These are phyloP conservation scores for Volvox africanus DNA, from an alignment of 139 green algal genomes.

Conservation along the genomic window DNA sequence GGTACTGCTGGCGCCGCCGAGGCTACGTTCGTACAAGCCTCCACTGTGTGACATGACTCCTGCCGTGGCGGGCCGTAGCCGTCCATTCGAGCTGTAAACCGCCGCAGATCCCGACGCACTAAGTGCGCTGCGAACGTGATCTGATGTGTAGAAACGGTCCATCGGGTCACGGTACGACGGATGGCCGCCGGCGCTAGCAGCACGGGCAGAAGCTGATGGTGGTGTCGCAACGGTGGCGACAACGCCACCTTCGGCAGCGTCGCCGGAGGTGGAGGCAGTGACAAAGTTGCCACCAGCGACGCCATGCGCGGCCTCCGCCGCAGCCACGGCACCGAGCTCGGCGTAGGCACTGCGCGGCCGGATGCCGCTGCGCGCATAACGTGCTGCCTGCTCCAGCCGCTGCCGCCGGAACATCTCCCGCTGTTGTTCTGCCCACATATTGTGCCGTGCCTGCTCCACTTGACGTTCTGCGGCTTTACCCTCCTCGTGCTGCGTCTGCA, in stretches of 20 bases:
- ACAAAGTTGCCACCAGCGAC: background rate
- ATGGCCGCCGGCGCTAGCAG: background rate
- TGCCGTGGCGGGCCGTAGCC: background rate
- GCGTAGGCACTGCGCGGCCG: slow-evolving; percentile 44
- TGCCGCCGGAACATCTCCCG: slow-evolving; percentile 58
- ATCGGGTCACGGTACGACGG: background rate
- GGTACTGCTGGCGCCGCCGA: background rate
- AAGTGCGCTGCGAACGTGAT: background rate
- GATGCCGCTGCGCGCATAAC: slow-evolving; percentile 49
- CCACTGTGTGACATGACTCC: background rate
- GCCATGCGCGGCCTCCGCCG: slow-evolving; percentile 16
- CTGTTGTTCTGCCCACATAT: slow-evolving; percentile 51
- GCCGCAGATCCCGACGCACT: background rate
- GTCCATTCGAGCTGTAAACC: background rate
- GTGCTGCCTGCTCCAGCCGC: slow-evolving; percentile 47
- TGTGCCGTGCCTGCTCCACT: slow-evolving; percentile 39
- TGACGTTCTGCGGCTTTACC: slow-evolving; percentile 36
- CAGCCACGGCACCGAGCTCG: slow-evolving; percentile 23
- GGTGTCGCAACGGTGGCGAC: background rate
- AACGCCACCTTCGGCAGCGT: background rate
- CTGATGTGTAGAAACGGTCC: slow-evolving; percentile 1
- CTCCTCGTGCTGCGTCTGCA: slow-evolving; percentile 36
- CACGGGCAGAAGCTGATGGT: background rate
- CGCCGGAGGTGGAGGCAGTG: background rate
- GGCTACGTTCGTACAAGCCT: background rate